Base-by-base conservation (phyloP, 2,329 filamentous ascomycete genomes). In the Penicillium sp. region DNA sequence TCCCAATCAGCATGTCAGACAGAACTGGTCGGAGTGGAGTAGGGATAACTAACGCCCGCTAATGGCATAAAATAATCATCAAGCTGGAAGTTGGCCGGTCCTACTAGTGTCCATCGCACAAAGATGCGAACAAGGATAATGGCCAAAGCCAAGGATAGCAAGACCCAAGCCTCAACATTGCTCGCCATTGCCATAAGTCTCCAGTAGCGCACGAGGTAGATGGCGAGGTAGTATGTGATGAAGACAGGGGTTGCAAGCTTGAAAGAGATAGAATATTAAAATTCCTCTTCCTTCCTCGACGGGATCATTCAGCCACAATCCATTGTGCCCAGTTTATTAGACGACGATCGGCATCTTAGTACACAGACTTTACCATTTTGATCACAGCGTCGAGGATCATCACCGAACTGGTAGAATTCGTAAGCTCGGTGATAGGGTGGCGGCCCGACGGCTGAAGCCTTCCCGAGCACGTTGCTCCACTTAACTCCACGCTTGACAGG, bases 111-210 rank as follows among this genome's bases (percentile, higher is more conserved):
- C 56, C 60, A 64, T 56, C 62, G 62, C 31, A 63, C 61, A 13
- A 19, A 43, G 1, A 58, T 27, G 13, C 60, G 62, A 16, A 62
- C 33, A 29, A 58, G 16, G 11, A 64, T 63, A 5, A 19, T 57
- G 11, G 47, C 16, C 13, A 63, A 21, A n/a, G 55, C 60, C 31
- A 64, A 41, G 24, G 60, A 61, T n/a, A 85, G 70, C 10, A 86
- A 73, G 3, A 79, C 75, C 60, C 79, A 82, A 3, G 74, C 74
- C 64, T 82, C 79, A 26, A 57, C 56, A 16, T 67, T 62, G 21
- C 14, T 21, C 16, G 60, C 21, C 62, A 64, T 64, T 48, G 11
- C 31, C 22, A 24, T 21, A 14, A 43, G 27, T 45, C 4, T 19
- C 46, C 33, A 10, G 31, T 21, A 70, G 58, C 13, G 11, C 31